Conservation (phyloP, 257 asterid species). For the Knoxia roxburghii region DNA sequence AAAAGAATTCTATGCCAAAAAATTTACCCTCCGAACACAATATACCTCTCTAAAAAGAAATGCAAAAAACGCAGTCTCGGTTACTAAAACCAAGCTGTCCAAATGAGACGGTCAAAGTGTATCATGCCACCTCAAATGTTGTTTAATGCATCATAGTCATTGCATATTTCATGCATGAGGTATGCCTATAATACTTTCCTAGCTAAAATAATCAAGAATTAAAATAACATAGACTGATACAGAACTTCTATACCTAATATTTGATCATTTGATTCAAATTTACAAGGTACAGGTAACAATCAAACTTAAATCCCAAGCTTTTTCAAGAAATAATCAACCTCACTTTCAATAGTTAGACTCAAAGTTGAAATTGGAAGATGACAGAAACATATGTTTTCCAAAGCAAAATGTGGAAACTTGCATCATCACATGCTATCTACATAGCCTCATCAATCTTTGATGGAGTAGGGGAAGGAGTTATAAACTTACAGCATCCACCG, state of each 20-base stretch:
- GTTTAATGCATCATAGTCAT: neutral
- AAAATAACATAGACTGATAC: neutral
- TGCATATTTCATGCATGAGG: neutral
- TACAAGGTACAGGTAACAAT: neutral
- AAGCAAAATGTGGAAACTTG: neutral
- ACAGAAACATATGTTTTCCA: neutral
- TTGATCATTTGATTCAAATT: neutral
- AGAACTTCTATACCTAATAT: neutral
- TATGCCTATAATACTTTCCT: neutral
- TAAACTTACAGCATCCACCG: conserved; percentile 72
- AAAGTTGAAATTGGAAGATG: neutral
- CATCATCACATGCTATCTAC: neutral
- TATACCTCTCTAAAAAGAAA: too few relatives aligned
- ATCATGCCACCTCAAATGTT: neutral
- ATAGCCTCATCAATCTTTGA: neutral
- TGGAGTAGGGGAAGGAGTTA: neutral
- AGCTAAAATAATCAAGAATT: neutral
- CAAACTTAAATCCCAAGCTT: neutral
- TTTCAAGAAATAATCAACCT: neutral
- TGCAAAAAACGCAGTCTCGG: too few relatives aligned
- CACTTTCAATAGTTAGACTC: neutral
- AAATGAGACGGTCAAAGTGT: neutral
- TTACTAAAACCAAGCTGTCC: neutral
- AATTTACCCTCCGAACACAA: too few relatives aligned
- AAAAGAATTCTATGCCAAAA: too few relatives aligned